Conservation (phyloP, 306 rosid genomes). For the Corylus avellana region DNA sequence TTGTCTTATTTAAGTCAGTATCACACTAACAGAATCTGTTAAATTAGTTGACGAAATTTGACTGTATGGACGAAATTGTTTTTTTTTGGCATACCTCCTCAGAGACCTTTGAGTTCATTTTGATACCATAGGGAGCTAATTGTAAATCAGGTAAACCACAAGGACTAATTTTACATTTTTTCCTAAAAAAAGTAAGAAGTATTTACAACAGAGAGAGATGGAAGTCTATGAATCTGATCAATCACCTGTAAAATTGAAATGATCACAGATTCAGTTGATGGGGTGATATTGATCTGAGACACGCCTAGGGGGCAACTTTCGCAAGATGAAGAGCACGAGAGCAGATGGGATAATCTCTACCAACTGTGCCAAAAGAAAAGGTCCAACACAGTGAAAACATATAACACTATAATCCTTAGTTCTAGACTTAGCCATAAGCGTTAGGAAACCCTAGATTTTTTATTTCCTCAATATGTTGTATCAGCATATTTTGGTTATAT, state of each 20-base stretch:
- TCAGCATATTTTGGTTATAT: too few species aligned
- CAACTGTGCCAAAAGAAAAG: conserved; percentile 40
- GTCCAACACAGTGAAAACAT: neutral
- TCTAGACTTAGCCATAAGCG: neutral
- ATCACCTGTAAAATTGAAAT: neutral
- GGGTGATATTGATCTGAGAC: conserved; percentile 78
- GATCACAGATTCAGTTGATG: conserved; percentile 46
- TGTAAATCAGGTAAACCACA: too few species aligned
- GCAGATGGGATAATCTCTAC: conserved; percentile 78
- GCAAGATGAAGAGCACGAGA: conserved; percentile 65
- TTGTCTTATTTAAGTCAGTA: too few species aligned
- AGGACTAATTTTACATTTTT: too few species aligned
- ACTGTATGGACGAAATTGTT: too few species aligned
- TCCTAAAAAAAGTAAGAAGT: neutral
- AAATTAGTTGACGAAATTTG: too few species aligned
- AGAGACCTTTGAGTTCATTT: too few species aligned
- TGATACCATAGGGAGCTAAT: too few species aligned
- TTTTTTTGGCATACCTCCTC: too few species aligned
- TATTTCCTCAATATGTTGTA: too few species aligned
- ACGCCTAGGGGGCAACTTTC: conserved; percentile 73
- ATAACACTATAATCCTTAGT: neutral
- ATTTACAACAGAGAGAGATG: neutral
- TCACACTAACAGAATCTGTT: too few species aligned
- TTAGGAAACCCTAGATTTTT: too few species aligned
- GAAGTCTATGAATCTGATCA: neutral